Evolutionary conservation across 1,284 basidiomycete genomes (phyloP), one percentile per base, ranked within the genome.

Genomic region (Moesziomyces sp.): DNA sequence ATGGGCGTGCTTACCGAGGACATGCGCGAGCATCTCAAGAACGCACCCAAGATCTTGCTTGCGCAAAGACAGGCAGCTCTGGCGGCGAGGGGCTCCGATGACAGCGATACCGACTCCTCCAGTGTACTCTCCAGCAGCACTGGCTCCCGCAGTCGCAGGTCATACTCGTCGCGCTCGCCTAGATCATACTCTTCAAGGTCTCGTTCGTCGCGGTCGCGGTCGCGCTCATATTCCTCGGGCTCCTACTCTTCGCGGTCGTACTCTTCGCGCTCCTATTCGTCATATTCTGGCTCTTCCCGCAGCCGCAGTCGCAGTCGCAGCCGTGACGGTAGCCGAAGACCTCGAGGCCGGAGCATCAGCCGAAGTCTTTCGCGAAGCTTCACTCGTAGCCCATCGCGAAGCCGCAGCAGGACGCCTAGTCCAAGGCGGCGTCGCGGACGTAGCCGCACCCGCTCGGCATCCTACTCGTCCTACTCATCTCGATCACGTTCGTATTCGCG

Each of bases 11-110:
- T 97, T 63, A 99, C 96, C 0, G 96, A 99, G 85, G 91, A 92
- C 34, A 98, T 99, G 96, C 88, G 96, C 82, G 93, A 95, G 83
- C 94, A 94, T 83, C 87, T 99, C 61, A 94, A 94, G 91, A 94
- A 95, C 77, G 94, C 94, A 2, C 94, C 94, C 6, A 90, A 90
- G 63, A 83, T 96, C 42, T 92, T 97, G 72, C 91, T 96, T 89
- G 94, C 94, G 81, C 94, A 97, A 85, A 90, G 93, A 18, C 91
- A 93, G 47, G 77, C 80, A 11, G 80, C 84, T 40, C 58, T 80
- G 44, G 76, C 70, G 10, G 83, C 74, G 5, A 49, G 64, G n/a
- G 68, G 61, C 6, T 51, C 57, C 6, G 58, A 60, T 47, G 69
- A 69, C 52, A 76, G 64, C 52, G 64, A 72, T 28, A 59, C 64